A percentile compares a stretch with the other conserved stretches of the same genome.
Conservation (phyloP, 2,329 filamentous ascomycete species). For the Grosmannia serpens region DNA sequence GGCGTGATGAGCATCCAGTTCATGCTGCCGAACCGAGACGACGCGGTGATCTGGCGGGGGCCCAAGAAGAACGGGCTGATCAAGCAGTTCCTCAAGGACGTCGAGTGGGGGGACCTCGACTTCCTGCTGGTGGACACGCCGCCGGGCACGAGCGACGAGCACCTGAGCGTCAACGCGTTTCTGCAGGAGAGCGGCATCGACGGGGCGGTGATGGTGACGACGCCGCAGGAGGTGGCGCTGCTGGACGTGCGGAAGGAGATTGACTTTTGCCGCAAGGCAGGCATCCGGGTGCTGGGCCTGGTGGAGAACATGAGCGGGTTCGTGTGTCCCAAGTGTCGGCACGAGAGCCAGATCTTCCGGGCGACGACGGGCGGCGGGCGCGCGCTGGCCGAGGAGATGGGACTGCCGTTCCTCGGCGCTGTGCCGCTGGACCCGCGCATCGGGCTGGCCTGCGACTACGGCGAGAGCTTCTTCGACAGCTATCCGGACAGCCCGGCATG, state of each 20-base stretch:
- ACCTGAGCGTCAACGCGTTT: slow-evolving; percentile 85
- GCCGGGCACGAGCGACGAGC: slow-evolving; percentile 89
- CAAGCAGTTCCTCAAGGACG: slow-evolving; percentile 95
- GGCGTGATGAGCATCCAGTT: slow-evolving; percentile 98
- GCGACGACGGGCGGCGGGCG: slow-evolving; percentile 82
- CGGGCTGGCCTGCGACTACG: slow-evolving; percentile 92
- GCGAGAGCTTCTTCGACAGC: slow-evolving; percentile 91
- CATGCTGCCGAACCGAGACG: slow-evolving; percentile 87
- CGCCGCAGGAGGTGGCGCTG: slow-evolving; percentile 85
- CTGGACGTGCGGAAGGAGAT: slow-evolving; percentile 95
- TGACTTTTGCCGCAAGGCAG: slow-evolving; percentile 92
- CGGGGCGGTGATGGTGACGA: slow-evolving; percentile 86
- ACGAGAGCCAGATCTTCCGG: slow-evolving; percentile 75
- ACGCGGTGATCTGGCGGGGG: slow-evolving; percentile 94
- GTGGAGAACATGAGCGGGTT: slow-evolving; percentile 99
- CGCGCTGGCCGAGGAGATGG: slow-evolving; percentile 72
- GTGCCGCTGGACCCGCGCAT: slow-evolving; percentile 90
- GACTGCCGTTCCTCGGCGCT: slow-evolving; percentile 75
- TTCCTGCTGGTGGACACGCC: slow-evolving; percentile 91
- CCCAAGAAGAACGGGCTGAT: slow-evolving; percentile 98
- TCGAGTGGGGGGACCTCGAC: slow-evolving; percentile 93
- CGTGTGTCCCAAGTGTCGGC: slow-evolving; percentile 84
- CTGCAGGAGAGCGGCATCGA: slow-evolving; percentile 86
- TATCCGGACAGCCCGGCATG: slow-evolving; percentile 92
- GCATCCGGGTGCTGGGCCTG: slow-evolving; percentile 74